These are phyloP conservation scores for Ogataea paradorogensis DNA, from an alignment of 805 yeast genomes.

Conservation along the genomic window DNA sequence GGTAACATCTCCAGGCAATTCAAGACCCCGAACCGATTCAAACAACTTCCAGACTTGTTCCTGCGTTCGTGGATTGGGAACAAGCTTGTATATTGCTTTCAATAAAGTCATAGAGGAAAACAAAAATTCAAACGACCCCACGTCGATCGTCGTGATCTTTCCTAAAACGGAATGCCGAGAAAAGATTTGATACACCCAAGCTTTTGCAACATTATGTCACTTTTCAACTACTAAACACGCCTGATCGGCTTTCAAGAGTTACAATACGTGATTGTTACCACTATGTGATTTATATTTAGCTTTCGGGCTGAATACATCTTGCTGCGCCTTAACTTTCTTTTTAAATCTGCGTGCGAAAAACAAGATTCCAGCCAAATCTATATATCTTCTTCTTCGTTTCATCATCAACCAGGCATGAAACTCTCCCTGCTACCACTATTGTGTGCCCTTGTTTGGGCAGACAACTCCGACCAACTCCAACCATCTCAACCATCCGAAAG, in stretches of 20 bases:
- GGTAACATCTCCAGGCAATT: not conserved
- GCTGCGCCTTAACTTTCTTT: not conserved
- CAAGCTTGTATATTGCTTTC: slow-evolving; percentile 7
- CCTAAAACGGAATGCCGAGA: not conserved
- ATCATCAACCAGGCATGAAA: slow-evolving; percentile 1
- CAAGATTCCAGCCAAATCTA: slow-evolving; percentile 3
- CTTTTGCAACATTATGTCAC: too few relatives aligned
- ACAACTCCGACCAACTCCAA: too few relatives aligned
- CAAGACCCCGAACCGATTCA: slow-evolving; percentile 2
- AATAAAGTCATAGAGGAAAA: slow-evolving; percentile 2
- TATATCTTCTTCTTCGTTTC: not conserved
- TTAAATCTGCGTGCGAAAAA: not conserved
- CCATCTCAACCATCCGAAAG: not conserved
- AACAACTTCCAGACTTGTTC: slow-evolving; percentile 23
- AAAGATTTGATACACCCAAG: too few relatives aligned
- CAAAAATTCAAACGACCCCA: not conserved
- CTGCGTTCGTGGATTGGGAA: slow-evolving; percentile 22
- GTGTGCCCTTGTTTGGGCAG: not conserved
- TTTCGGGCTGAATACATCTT: too few relatives aligned
- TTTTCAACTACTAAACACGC: too few relatives aligned
- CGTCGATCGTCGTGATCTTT: slow-evolving; percentile 2
- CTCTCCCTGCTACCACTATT: not conserved
- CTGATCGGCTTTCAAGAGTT: too few relatives aligned
- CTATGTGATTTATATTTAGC: too few relatives aligned
- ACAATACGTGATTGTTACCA: too few relatives aligned